These are phyloP conservation scores for Xylariaceae sp. DNA, from an alignment of 2,329 filamentous ascomycete genomes.

Conservation along the genomic window DNA sequence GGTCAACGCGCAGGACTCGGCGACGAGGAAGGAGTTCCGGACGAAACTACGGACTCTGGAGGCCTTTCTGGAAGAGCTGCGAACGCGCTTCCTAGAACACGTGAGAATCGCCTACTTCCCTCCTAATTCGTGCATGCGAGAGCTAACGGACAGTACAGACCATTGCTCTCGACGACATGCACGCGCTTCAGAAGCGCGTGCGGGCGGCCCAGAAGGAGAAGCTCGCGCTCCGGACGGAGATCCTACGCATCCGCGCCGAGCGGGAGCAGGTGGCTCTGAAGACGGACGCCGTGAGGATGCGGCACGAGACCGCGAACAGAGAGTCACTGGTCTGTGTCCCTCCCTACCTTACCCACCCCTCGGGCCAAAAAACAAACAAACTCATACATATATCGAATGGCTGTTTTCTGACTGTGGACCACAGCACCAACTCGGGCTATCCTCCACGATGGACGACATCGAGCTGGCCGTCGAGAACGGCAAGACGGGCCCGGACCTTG, in stretches of 20 bases:
- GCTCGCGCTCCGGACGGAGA: slow-evolving; percentile 48
- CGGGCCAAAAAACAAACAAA: not conserved
- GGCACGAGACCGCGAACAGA: slow-evolving; percentile 48
- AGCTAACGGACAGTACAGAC: slow-evolving; percentile 30
- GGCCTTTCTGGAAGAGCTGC: slow-evolving; percentile 50
- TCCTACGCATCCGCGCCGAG: slow-evolving; percentile 51
- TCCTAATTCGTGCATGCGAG: not conserved
- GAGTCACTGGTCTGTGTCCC: slow-evolving; percentile 40
- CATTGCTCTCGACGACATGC: slow-evolving; percentile 51
- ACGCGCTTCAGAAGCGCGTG: slow-evolving; percentile 50
- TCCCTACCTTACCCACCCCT: slow-evolving; percentile 2
- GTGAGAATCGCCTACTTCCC: slow-evolving; percentile 31
- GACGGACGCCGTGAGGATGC: slow-evolving; percentile 55
- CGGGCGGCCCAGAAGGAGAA: slow-evolving; percentile 51
- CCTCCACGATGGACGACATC: slow-evolving; percentile 53
- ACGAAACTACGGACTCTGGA: slow-evolving; percentile 50
- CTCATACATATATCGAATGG: too few relatives aligned
- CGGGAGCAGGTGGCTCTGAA: slow-evolving; percentile 54
- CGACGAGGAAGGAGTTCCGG: slow-evolving; percentile 44
- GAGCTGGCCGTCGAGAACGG: slow-evolving; percentile 49
- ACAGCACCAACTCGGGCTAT: slow-evolving; percentile 44
- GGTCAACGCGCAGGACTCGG: slow-evolving; percentile 34
- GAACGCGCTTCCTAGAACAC: slow-evolving; percentile 49
- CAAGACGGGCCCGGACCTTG: slow-evolving; percentile 39
- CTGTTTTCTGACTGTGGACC: not conserved